Evolutionary conservation across 208 protist genomes (phyloP), one percentile per base, ranked within the genome.

Genomic region (Acanthamoeba triangularis): DNA sequence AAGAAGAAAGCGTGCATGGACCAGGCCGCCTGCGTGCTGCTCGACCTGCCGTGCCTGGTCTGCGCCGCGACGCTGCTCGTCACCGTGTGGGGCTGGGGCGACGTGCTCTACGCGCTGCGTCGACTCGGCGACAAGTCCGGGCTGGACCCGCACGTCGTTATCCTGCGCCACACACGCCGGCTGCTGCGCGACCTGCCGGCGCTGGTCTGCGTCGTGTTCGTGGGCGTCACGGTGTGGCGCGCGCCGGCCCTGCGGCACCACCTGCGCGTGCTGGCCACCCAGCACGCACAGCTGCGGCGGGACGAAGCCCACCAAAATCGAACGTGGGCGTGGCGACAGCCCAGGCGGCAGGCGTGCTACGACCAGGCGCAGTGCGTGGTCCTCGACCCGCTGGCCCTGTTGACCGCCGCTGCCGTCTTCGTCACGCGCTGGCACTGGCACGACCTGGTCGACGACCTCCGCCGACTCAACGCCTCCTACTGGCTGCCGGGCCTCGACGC

Each of bases 351-450:
- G 25, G 44, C 35, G 35, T 85, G 76, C 76, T 13, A n/a, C 4
- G 41, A 56, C n/a, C 76, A 85, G 25, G 76, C 41, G 10, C 23
- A 33, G 11, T 85, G 76, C n/a, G 16, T 85, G 76, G 4, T 33
- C n/a, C 30, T 85, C 23, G 76, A 85, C n/a, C 76, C 41, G 41
- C 28, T 30, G 44, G 41, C 44, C 11, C 6, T 85, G 35, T 6
- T 56, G 23, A 3, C 28, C 76, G 47, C 44, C 8, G 35, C 41
- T 0, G 28, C 41, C 30, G 28, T 85, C 41, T 85, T 28, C n/a
- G 28, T 56, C 1, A 85, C 76, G 7, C 76, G 76, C 35, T 85
- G 76, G 76, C 76, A 85, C 76, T 85, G 76, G 76, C 76, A 10
- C 20, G 41, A 30, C 41, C 30, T 85, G 23, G 30, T 56, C 20